These are phyloP conservation scores for Syncephalastrum sp. DNA, from an alignment of 371 early-diverging fungal genomes.

Conservation along the genomic window DNA sequence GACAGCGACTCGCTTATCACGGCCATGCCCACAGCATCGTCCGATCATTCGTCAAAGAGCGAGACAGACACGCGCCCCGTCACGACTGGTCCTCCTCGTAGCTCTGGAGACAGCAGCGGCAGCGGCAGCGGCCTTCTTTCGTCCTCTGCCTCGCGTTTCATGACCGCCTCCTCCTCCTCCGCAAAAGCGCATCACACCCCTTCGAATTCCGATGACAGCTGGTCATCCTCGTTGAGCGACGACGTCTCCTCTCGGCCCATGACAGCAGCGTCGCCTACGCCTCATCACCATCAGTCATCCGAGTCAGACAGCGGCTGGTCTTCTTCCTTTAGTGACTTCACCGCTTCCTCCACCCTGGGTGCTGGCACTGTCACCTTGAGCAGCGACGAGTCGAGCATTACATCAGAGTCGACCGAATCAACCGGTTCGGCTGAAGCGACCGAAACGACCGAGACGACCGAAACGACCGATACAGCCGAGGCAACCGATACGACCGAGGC, in stretches of 20 bases:
- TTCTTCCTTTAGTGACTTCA: conserved; percentile 2
- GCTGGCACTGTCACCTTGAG: not conserved
- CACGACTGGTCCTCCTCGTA: not conserved
- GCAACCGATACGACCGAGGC: conserved; percentile 12
- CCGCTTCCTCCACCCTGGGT: conserved; percentile 5
- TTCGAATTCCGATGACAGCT: not conserved
- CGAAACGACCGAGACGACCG: not conserved
- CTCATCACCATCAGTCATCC: no score
- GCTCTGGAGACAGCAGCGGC: not conserved
- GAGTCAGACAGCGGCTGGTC: not conserved
- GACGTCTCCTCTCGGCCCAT: not conserved
- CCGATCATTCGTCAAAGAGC: not conserved
- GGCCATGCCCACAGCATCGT: conserved; percentile 2
- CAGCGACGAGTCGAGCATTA: not conserved
- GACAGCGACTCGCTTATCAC: not conserved
- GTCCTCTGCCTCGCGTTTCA: no score
- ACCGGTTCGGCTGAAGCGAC: not conserved
- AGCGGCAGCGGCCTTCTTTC: no score
- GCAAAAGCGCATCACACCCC: no score
- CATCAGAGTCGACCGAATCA: not conserved
- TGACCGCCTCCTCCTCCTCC: no score
- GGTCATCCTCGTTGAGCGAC: conserved; percentile 7
- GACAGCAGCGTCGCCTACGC: no score
- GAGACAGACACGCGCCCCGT: conserved; percentile 1
- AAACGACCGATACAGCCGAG: conserved; percentile 1